phyloP scores from a whole-genome alignment of 1,139 yeast genomes.

The Pneumocystis carinii region DNA sequence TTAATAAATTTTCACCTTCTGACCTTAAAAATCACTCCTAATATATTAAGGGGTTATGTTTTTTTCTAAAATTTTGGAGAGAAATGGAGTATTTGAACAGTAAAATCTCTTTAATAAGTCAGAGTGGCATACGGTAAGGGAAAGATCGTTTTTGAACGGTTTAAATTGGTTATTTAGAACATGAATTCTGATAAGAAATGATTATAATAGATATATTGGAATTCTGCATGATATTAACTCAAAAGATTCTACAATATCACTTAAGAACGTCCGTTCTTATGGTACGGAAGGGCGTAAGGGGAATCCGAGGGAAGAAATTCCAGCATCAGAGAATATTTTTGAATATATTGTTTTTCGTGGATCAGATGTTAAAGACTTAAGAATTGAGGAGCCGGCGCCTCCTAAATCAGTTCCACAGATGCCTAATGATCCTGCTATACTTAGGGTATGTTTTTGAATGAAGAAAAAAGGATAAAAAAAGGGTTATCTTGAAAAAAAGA shows the following conservation, averaged over 20 bases:
- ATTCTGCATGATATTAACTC: constrained; percentile 74
- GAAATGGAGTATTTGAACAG: background rate
- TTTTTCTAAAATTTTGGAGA: too few species aligned
- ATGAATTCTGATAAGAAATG: background rate
- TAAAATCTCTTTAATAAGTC: background rate
- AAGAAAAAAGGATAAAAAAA: background rate
- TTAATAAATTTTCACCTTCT: background rate
- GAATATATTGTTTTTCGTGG: constrained; percentile 82
- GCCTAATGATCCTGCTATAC: constrained; percentile 23
- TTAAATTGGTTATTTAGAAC: background rate
- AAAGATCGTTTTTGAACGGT: background rate
- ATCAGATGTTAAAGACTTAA: constrained; percentile 78
- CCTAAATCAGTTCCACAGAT: constrained; percentile 19
- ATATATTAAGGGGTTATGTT: background rate
- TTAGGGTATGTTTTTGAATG: constrained; percentile 20
- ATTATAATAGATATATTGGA: constrained; percentile 55
- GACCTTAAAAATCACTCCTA: background rate
- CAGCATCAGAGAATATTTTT: constrained; percentile 57
- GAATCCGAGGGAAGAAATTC: constrained; percentile 57
- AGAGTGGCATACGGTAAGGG: background rate
- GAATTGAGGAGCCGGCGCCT: constrained; percentile 50
- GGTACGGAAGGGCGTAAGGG: constrained; percentile 89
- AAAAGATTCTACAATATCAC: constrained; percentile 78
- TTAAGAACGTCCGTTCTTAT: constrained; percentile 64
- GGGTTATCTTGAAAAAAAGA: too few species aligned